Conservation (phyloP, 345 rosid species). For the Brassica juncea region DNA sequence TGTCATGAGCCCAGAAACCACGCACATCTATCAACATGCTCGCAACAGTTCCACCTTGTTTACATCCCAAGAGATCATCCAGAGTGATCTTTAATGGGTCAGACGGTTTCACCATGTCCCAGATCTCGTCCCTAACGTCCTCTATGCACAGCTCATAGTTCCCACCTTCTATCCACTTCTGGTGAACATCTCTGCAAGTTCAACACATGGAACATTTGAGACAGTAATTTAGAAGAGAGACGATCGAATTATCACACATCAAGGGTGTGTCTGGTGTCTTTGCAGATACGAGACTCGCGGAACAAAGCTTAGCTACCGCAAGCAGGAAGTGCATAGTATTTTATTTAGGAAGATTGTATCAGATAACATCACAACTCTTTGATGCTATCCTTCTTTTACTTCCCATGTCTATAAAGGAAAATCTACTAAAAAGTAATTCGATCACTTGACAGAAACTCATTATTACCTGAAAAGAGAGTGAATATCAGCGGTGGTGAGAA, state of each 20-base stretch:
- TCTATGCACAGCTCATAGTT: slow-evolving; percentile 96
- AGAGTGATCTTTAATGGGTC: slow-evolving; percentile 75
- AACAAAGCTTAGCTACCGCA: slow-evolving; percentile 57
- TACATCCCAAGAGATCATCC: slow-evolving; percentile 78
- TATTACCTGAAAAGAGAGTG: slow-evolving; percentile 94
- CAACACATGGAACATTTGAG: not conserved
- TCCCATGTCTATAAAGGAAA: slow-evolving; percentile 49
- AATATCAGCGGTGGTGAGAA: slow-evolving; percentile 95
- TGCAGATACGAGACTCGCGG: slow-evolving; percentile 70
- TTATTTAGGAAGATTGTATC: slow-evolving; percentile 92
- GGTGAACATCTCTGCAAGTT: slow-evolving; percentile 85
- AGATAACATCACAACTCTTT: slow-evolving; percentile 72
- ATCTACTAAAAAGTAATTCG: not conserved
- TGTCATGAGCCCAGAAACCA: slow-evolving; percentile 99
- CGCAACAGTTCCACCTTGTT: slow-evolving; percentile 97
- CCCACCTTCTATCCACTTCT: slow-evolving; percentile 99
- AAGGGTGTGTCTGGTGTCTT: slow-evolving; percentile 47
- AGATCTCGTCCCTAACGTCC: slow-evolving; percentile 95
- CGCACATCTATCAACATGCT: slow-evolving; percentile 98
- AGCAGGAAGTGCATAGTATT: slow-evolving; percentile 84
- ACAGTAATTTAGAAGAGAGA: not conserved
- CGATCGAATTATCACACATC: slow-evolving; percentile 7
- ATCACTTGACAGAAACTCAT: slow-evolving; percentile 1
- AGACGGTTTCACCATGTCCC: slow-evolving; percentile 99
- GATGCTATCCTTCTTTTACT: slow-evolving; percentile 94